These are phyloP conservation scores for Rhodotorula sp. DNA, from an alignment of 1,284 basidiomycete species.

Conservation along the genomic window DNA sequence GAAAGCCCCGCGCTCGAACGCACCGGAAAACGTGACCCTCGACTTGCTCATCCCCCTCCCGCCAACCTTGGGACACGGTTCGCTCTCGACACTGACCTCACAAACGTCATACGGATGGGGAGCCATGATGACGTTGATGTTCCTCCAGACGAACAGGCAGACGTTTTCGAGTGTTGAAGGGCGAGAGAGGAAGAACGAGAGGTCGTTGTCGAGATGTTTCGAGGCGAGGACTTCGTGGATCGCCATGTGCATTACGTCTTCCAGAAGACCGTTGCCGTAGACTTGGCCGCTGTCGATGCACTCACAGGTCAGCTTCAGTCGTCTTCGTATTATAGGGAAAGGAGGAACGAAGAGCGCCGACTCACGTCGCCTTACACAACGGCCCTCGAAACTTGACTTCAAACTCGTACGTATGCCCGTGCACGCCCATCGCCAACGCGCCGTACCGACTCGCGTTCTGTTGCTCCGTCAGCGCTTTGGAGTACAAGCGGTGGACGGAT, in stretches of 20 bases:
- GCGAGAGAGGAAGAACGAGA: constrained; percentile 30
- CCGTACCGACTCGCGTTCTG: constrained; percentile 20
- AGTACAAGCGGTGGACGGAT: constrained; percentile 26
- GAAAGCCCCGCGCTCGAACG: background rate
- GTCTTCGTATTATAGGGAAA: too few species aligned
- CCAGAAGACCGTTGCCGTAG: constrained; percentile 15
- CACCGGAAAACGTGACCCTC: constrained; percentile 2
- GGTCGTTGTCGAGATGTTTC: constrained; percentile 32
- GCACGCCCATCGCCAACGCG: constrained; percentile 2
- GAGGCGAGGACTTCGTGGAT: constrained; percentile 20
- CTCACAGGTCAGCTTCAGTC: background rate
- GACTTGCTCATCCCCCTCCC: background rate
- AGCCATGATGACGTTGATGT: constrained; percentile 24
- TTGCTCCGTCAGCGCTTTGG: background rate
- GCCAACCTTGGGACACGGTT: constrained; percentile 5
- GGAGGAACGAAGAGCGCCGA: background rate
- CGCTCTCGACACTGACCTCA: constrained; percentile 22
- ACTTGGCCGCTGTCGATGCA: constrained; percentile 7
- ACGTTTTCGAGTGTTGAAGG: constrained; percentile 39
- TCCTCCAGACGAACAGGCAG: constrained; percentile 34
- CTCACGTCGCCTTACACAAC: constrained; percentile 25
- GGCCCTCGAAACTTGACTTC: constrained; percentile 24
- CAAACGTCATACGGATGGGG: constrained; percentile 10
- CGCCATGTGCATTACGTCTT: constrained; percentile 22
- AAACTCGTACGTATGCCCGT: constrained; percentile 33